phyloP scores from a whole-genome alignment of 2,329 filamentous ascomycete species.

The Sporothrix pallida region DNA sequence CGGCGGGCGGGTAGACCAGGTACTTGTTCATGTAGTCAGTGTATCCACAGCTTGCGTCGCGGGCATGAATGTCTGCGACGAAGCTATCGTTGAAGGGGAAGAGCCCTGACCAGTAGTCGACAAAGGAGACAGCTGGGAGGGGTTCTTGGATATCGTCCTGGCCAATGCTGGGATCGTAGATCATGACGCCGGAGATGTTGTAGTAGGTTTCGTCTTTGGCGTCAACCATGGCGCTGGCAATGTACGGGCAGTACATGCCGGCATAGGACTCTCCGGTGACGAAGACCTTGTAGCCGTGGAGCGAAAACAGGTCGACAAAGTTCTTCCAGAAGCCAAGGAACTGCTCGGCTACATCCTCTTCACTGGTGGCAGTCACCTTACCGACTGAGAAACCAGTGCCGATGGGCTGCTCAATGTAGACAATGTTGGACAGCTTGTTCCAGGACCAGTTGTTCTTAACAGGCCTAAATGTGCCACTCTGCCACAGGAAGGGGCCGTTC shows the following conservation, averaged over 20 bases:
- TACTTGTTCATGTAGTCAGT: constrained; percentile 64
- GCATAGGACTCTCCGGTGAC: constrained; percentile 76
- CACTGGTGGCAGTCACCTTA: constrained; percentile 65
- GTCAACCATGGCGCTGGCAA: constrained; percentile 74
- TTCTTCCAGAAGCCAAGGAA: constrained; percentile 82
- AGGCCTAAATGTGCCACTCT: constrained; percentile 70
- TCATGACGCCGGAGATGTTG: constrained; percentile 70
- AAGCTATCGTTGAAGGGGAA: constrained; percentile 69
- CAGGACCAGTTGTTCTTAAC: constrained; percentile 73
- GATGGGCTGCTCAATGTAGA: constrained; percentile 75
- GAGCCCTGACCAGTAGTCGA: constrained; percentile 64
- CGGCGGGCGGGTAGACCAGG: constrained; percentile 70
- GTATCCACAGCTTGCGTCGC: constrained; percentile 66
- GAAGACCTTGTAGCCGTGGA: constrained; percentile 72
- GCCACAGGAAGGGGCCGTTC: constrained; percentile 76
- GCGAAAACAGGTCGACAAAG: constrained; percentile 72
- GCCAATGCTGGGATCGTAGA: constrained; percentile 73
- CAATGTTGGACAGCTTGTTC: constrained; percentile 76
- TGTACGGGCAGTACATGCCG: constrained; percentile 72
- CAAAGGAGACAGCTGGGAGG: constrained; percentile 61
- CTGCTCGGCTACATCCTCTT: constrained; percentile 71
- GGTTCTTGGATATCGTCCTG: constrained; percentile 52
- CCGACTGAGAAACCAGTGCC: constrained; percentile 73
- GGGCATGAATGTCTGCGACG: constrained; percentile 56
- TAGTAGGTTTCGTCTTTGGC: constrained; percentile 69